Percentiles rank a stretch among this genome's conserved stretches.
Evolutionary conservation across 106 monocot species (phyloP).

Genomic region (Allium sativum): DNA sequence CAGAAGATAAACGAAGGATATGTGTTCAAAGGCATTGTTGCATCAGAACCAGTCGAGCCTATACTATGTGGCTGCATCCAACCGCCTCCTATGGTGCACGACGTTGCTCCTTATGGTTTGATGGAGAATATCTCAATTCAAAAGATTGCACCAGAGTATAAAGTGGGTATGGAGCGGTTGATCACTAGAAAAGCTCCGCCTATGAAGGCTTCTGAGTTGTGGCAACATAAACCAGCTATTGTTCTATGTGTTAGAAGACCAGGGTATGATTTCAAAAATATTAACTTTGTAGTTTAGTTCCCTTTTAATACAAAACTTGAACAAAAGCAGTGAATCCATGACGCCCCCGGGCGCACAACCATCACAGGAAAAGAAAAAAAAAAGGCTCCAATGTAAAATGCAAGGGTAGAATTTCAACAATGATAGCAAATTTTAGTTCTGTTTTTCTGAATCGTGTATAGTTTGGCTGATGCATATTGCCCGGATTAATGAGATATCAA

Average conservation of each 20-base stretch:
- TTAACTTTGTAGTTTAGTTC: too few species aligned
- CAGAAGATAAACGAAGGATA: conserved; percentile 16
- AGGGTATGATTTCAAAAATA: conserved; percentile 9
- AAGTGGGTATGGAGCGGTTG: conserved; percentile 17
- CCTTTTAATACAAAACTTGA: too few species aligned
- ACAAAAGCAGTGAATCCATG: too few species aligned
- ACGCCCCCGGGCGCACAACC: too few species aligned
- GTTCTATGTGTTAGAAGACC: conserved; percentile 26
- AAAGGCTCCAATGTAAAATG: too few species aligned
- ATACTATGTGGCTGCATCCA: conserved; percentile 21
- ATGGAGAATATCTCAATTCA: conserved; percentile 28
- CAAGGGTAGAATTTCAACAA: too few species aligned
- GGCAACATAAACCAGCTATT: conserved; percentile 26
- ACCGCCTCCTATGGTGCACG: conserved; percentile 18
- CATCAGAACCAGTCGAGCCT: conserved; percentile 18
- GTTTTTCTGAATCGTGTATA: too few species aligned
- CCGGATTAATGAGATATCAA: too few species aligned
- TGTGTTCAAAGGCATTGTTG: conserved; percentile 30
- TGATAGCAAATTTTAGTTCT: too few species aligned
- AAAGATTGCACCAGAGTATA: conserved; percentile 31
- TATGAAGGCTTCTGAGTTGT: conserved; percentile 30
- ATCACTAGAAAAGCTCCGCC: conserved; percentile 13
- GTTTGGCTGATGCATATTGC: too few species aligned
- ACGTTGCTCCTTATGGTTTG: conserved; percentile 19
- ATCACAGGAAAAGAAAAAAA: too few species aligned